Percentiles rank a stretch among this genome's conserved stretches.
Evolutionary conservation across 2,329 filamentous ascomycete genomes (phyloP).

Genomic region (Colletotrichum siamense): DNA sequence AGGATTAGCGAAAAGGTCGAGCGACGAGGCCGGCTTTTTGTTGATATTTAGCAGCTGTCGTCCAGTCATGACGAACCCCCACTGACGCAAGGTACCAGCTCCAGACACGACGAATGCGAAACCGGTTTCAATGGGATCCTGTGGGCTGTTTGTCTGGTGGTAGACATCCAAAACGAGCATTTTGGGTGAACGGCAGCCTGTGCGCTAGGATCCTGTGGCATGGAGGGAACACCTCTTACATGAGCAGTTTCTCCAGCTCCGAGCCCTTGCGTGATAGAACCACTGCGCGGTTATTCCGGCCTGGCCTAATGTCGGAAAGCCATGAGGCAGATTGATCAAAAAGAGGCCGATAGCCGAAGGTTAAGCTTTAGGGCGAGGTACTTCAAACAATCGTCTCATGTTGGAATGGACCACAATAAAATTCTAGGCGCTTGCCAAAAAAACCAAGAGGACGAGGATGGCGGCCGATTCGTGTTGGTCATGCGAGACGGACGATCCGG

Average conservation of each 20-base stretch:
- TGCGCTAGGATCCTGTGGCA: slow-evolving; percentile 13
- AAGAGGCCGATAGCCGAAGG: slow-evolving; percentile 9
- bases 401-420: neutral
- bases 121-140: slow-evolving; percentile 18
- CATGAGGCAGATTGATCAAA: neutral
- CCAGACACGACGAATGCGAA: slow-evolving; percentile 17
- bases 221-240: slow-evolving; percentile 6
- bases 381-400: slow-evolving; percentile 10
- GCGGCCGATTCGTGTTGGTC: slow-evolving; percentile 5
- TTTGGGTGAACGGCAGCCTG: slow-evolving; percentile 18
- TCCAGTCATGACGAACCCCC: slow-evolving; percentile 9
- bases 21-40: slow-evolving; percentile 15
- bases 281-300: neutral
- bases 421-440: slow-evolving; percentile 8
- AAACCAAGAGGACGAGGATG: neutral
- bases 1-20: neutral
- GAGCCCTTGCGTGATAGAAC: neutral
- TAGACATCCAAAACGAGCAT: slow-evolving; percentile 17
- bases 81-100: slow-evolving; percentile 6
- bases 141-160: slow-evolving; percentile 7
- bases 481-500: slow-evolving; percentile 8
- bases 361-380: slow-evolving; percentile 9
- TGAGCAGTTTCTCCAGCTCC: slow-evolving; percentile 5
- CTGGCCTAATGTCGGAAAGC: neutral
- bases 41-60: slow-evolving; percentile 16